phyloP scores from a whole-genome alignment of 2,329 filamentous ascomycete genomes.

The Hymenoscyphus fraxineus region DNA sequence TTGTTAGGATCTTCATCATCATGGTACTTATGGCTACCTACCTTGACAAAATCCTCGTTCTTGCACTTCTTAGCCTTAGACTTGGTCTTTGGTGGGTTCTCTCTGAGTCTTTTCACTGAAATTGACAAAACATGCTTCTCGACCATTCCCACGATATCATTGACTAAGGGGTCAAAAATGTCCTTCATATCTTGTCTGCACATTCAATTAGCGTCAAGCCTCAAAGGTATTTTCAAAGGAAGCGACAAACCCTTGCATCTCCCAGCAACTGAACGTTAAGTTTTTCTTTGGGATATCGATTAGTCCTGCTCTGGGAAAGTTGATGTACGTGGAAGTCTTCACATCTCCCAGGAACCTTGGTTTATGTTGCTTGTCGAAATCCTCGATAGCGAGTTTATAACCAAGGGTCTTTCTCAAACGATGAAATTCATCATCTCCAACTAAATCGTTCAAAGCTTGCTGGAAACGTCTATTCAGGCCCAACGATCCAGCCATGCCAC shows the following conservation, averaged over 20 bases:
- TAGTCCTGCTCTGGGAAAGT: constrained; percentile 30
- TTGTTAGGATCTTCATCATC: not conserved
- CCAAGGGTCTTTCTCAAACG: constrained; percentile 27
- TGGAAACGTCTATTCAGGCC: constrained; percentile 31
- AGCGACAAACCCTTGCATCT: not conserved
- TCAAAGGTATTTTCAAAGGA: not conserved
- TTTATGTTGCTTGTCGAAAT: constrained; percentile 36
- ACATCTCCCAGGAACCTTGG: constrained; percentile 23
- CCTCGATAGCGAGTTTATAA: constrained; percentile 29
- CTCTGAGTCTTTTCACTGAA: constrained; percentile 30
- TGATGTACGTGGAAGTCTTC: constrained; percentile 29
- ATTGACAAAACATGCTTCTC: constrained; percentile 42
- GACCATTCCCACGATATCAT: constrained; percentile 40
- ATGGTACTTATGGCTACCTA: not conserved
- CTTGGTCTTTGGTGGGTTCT: constrained; percentile 39
- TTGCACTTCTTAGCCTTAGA: not conserved
- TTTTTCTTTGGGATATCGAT: constrained; percentile 20
- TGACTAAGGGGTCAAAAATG: constrained; percentile 39
- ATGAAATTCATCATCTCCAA: constrained; percentile 31
- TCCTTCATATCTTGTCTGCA: constrained; percentile 28
- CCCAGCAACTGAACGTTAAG: not conserved
- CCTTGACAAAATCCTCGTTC: not conserved
- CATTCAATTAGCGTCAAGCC: constrained; percentile 40
- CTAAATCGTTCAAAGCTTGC: constrained; percentile 22
- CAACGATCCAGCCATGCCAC: constrained; percentile 29